Percentiles rank a stretch among this genome's conserved stretches.
Evolutionary conservation across 768 basidiomycete species (phyloP).

Genomic region (Termitomyces sp.): DNA sequence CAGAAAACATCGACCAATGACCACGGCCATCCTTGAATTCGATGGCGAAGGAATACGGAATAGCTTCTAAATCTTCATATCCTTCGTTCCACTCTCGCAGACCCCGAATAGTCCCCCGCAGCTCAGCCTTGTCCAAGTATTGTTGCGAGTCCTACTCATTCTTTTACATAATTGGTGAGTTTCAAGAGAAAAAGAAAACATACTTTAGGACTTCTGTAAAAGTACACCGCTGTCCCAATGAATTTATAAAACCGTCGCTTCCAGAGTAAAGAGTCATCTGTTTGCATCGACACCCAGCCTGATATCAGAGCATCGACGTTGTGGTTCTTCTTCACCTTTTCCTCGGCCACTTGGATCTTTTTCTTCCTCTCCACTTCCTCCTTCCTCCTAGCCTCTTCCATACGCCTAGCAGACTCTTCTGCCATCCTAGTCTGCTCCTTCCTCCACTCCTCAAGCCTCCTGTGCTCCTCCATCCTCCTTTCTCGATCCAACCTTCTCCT

Average conservation of each 20-base stretch:
- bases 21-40: constrained; percentile 46
- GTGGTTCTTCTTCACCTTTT: constrained; percentile 31
- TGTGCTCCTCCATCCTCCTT: constrained; percentile 44
- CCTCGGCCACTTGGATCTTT: constrained; percentile 40
- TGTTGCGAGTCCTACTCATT: constrained; percentile 29
- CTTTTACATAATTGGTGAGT: background rate
- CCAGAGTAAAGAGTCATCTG: constrained; percentile 49
- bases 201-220: constrained; percentile 51
- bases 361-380: constrained; percentile 38
- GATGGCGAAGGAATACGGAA: constrained; percentile 61
- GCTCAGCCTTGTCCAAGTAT: constrained; percentile 35
- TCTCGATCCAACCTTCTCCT: constrained; percentile 41
- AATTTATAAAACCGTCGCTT: constrained; percentile 62
- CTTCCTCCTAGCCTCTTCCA: constrained; percentile 34
- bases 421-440: constrained; percentile 37
- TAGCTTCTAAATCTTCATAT: constrained; percentile 60
- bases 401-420: constrained; percentile 38
- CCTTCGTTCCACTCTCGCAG: constrained; percentile 63
- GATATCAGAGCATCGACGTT: constrained; percentile 30
- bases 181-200: background rate
- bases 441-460: constrained; percentile 47
- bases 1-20: constrained; percentile 55
- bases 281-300: constrained; percentile 63
- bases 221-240: constrained; percentile 34
- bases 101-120: constrained; percentile 39